Percentiles rank a stretch among this genome's conserved stretches.
phyloP scores from a whole-genome alignment of 2,329 filamentous ascomycete species.

The Blastomyces gilchristii region DNA sequence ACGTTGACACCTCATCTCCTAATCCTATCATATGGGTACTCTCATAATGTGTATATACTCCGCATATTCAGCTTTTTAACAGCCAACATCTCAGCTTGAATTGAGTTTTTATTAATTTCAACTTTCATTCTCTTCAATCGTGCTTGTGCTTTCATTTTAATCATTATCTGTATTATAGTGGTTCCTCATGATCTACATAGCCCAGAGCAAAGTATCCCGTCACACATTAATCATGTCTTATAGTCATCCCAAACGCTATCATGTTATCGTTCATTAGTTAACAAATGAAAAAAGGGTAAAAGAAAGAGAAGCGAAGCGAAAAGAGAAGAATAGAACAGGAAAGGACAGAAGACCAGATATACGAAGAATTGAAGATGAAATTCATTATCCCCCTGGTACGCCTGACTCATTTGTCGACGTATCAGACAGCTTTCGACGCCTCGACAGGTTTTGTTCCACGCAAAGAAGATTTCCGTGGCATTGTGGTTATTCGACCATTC shows the following conservation, averaged over 20 bases:
- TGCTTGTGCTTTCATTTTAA: not conserved
- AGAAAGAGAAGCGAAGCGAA: not conserved
- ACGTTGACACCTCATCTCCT: not conserved
- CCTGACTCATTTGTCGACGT: not conserved
- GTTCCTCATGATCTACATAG: not conserved
- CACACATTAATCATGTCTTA: not conserved
- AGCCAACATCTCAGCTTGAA: not conserved
- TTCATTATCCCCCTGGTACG: not conserved
- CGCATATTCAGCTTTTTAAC: not conserved
- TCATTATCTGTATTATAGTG: not conserved
- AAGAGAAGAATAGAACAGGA: too few species aligned
- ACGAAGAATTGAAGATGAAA: not conserved
- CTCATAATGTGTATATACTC: not conserved
- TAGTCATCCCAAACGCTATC: not conserved
- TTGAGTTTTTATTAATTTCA: not conserved
- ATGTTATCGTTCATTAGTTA: not conserved
- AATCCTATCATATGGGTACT: not conserved
- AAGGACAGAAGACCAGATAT: not conserved
- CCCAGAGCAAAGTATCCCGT: not conserved
- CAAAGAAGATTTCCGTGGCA: not conserved
- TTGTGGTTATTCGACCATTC: not conserved
- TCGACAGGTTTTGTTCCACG: not conserved
- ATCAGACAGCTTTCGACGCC: not conserved
- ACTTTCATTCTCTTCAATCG: not conserved
- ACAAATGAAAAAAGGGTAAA: too few species aligned